A percentile compares a stretch with the other conserved stretches of the same genome.
Conservation (phyloP, 495 filamentous ascomycete species). For the Podospora australis region DNA sequence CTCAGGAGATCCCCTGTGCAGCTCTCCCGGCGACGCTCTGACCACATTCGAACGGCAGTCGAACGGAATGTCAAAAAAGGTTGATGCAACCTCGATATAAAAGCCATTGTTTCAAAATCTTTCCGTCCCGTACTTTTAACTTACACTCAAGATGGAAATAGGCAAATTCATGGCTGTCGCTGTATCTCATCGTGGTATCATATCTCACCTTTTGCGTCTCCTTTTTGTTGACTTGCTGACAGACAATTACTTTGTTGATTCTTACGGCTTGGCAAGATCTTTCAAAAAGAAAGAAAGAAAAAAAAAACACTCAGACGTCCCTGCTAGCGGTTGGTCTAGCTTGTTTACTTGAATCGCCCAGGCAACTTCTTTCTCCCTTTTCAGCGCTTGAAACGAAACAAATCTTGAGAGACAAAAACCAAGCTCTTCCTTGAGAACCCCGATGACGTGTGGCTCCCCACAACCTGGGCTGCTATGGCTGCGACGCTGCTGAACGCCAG, state of each 20-base stretch:
- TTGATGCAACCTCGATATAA: constrained; percentile 11
- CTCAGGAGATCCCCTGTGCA: constrained; percentile 7
- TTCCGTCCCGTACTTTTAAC: constrained; percentile 9
- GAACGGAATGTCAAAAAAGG: constrained; percentile 1
- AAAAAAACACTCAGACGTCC: too few relatives aligned
- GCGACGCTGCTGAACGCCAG: too few relatives aligned
- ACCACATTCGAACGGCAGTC: constrained; percentile 10
- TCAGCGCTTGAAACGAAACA: not conserved
- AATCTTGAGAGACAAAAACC: not conserved
- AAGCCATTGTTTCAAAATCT: constrained; percentile 13
- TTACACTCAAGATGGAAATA: too few relatives aligned
- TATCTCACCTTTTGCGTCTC: too few relatives aligned
- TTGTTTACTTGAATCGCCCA: constrained; percentile 9
- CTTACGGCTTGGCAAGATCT: too few relatives aligned
- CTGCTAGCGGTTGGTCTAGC: not conserved
- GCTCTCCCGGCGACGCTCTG: constrained; percentile 12
- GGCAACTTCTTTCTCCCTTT: constrained; percentile 3
- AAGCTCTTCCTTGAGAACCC: not conserved
- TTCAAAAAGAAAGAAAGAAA: not conserved
- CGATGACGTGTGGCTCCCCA: constrained; percentile 1
- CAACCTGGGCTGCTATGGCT: too few relatives aligned
- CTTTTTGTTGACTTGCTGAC: not conserved
- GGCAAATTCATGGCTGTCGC: too few relatives aligned
- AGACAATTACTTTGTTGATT: too few relatives aligned
- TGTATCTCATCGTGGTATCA: too few relatives aligned